These are phyloP conservation scores for Psilocybe cyanescens DNA, from an alignment of 768 basidiomycete genomes.

Conservation along the genomic window DNA sequence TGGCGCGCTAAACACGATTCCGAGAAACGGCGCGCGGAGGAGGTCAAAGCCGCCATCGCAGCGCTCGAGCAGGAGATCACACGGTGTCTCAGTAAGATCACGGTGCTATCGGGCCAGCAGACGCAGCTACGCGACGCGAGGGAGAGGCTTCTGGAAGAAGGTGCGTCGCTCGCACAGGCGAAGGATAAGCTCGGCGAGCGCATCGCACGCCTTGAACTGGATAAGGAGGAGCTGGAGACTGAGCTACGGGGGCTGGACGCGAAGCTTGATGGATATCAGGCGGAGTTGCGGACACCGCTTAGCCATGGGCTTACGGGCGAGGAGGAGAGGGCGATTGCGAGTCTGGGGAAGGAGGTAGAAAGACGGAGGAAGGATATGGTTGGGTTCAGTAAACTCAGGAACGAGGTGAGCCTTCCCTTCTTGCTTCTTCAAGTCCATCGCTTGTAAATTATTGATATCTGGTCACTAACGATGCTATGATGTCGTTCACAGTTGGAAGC, in stretches of 20 bases:
- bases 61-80: slow-evolving; percentile 89
- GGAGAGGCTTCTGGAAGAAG: slow-evolving; percentile 69
- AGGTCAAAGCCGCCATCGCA: slow-evolving; percentile 73
- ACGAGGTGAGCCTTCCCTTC: slow-evolving; percentile 56
- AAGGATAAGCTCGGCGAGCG: slow-evolving; percentile 70
- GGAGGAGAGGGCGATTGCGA: slow-evolving; percentile 70
- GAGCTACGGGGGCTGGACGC: slow-evolving; percentile 67
- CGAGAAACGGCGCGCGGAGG: slow-evolving; percentile 65
- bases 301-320: slow-evolving; percentile 71
- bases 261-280: slow-evolving; percentile 64
- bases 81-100: slow-evolving; percentile 68
- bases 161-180: slow-evolving; percentile 60
- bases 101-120: slow-evolving; percentile 71
- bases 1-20: slow-evolving; percentile 77
- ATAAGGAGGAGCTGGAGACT: slow-evolving; percentile 71
- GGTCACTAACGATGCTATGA: background rate
- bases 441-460: too few relatives aligned
- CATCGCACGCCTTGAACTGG: slow-evolving; percentile 64
- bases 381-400: slow-evolving; percentile 67
- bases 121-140: slow-evolving; percentile 70
- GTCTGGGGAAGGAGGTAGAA: slow-evolving; percentile 78
- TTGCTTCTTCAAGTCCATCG: background rate
- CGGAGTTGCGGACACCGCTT: slow-evolving; percentile 78
- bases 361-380: slow-evolving; percentile 69
- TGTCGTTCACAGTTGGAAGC: slow-evolving; percentile 58